Base-by-base conservation (phyloP, 306 rosid species). In the Quercus gilva region DNA sequence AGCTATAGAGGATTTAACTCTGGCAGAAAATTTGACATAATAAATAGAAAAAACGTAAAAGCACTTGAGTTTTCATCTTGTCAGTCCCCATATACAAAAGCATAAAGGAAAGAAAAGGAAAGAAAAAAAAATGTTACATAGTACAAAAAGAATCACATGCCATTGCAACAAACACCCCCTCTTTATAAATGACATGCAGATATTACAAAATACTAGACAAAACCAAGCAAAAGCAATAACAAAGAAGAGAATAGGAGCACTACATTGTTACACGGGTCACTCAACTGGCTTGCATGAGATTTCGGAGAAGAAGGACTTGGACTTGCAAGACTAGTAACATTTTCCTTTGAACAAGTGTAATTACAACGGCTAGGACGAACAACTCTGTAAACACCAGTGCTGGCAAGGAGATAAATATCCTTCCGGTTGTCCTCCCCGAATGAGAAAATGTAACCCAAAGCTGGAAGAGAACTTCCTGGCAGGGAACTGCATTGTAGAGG, bases 381-480 rank as follows among this genome's bases (percentile, higher is more conserved):
- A 37, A 94, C 84, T 60, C 98, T 81, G 84, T 90, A 92, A 71
- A 94, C 96, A 4, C 98, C 98, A 0, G 64, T 49, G 85, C 89
- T 87, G 64, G 98, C 56, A 61, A 92, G 96, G 69, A 92, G 1
- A 63, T 83, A 89, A 56, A 94, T 61, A 64, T 94, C 97, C 70
- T 90, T 94, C 0, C n/a, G 70, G 83, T 92, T 94, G 85, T 92
- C 98, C 84, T 94, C 94, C 11, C 92, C 97, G 57, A 87, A 92
- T 19, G 98, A 94, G 82, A 19, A 89, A 55, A 92, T 64, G 79
- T 92, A 94, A 23, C 94, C 96, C 57, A 94, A 70, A 18, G 90
- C 79, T 33, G 96, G 84, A 49, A 86, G 93, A 26, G 89, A 73
- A 67, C 84, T 91, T 73, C 84, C 91, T 2, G 92, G 87, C 26